Percentiles rank a stretch among this genome's conserved stretches.
phyloP scores from a whole-genome alignment of 345 rosid genomes.

The Turnera subulata region DNA sequence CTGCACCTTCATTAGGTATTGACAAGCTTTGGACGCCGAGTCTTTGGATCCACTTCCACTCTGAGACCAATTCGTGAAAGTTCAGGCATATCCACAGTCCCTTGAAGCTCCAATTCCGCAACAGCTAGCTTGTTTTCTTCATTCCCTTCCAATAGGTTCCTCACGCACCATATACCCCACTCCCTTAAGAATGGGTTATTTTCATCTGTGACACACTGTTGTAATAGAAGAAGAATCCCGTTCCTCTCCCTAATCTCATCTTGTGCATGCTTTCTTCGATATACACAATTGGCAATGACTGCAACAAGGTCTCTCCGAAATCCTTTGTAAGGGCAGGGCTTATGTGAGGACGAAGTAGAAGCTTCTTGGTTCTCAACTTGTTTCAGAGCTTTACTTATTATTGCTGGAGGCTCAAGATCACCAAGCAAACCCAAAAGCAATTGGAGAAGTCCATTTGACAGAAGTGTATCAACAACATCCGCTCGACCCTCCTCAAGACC shows the following conservation, averaged over 20 bases:
- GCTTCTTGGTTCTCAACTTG: constrained; percentile 29
- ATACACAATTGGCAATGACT: constrained; percentile 68
- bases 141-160: constrained; percentile 74
- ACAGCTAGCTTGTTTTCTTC: constrained; percentile 54
- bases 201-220: constrained; percentile 69
- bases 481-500: constrained; percentile 24
- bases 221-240: constrained; percentile 56
- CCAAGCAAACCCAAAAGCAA: constrained; percentile 45
- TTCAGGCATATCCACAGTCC: constrained; percentile 63
- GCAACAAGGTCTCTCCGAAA: constrained; percentile 76
- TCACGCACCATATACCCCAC: constrained; percentile 77
- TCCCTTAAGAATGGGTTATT: constrained; percentile 75
- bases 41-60: constrained; percentile 59
- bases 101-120: constrained; percentile 69
- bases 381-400: constrained; percentile 49
- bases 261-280: constrained; percentile 56
- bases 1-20: constrained; percentile 21
- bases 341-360: constrained; percentile 14
- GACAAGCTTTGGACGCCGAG: constrained; percentile 66
- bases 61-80: constrained; percentile 60
- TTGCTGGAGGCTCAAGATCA: constrained; percentile 63
- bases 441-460: constrained; percentile 49
- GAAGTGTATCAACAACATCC: constrained; percentile 35
- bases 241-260: constrained; percentile 62
- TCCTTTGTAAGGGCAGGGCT: constrained; percentile 64